phyloP scores from a whole-genome alignment of 176 grass and related monocot species.

The Avena insularis region DNA sequence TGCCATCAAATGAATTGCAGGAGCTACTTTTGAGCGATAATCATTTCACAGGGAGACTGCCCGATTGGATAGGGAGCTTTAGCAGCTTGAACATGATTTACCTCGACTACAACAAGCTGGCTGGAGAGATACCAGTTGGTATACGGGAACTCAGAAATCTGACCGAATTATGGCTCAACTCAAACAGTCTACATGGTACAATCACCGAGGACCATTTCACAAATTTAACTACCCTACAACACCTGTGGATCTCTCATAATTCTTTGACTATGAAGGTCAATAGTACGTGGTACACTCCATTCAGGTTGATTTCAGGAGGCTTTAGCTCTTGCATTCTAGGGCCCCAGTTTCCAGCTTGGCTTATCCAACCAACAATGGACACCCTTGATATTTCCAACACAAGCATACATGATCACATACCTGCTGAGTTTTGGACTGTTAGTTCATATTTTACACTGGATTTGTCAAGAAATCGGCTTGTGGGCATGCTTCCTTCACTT shows the following conservation, averaged over 20 bases:
- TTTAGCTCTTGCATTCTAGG: slow-evolving; percentile 1
- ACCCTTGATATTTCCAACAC: neutral
- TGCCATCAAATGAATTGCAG: neutral
- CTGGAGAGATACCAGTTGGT: slow-evolving; percentile 33
- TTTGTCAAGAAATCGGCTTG: neutral
- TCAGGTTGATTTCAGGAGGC: neutral
- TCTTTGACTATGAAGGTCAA: neutral
- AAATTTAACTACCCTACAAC: neutral
- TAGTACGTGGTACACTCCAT: neutral
- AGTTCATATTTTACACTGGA: neutral
- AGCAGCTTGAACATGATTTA: neutral
- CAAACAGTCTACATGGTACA: slow-evolving; percentile 39
- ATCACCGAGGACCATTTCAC: slow-evolving; percentile 39
- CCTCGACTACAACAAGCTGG: neutral
- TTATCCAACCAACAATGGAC: neutral
- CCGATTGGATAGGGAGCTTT: neutral
- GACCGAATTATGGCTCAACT: neutral
- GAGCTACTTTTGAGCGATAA: neutral
- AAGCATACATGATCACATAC: neutral
- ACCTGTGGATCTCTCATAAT: neutral
- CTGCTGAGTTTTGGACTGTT: neutral
- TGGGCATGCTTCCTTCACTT: neutral
- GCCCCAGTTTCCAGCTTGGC: neutral
- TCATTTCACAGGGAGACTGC: slow-evolving; percentile 18
- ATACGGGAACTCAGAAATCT: slow-evolving; percentile 32